Percentiles rank a stretch among this genome's conserved stretches.
phyloP scores from a whole-genome alignment of 768 basidiomycete species.

The Amanita thiersii region DNA sequence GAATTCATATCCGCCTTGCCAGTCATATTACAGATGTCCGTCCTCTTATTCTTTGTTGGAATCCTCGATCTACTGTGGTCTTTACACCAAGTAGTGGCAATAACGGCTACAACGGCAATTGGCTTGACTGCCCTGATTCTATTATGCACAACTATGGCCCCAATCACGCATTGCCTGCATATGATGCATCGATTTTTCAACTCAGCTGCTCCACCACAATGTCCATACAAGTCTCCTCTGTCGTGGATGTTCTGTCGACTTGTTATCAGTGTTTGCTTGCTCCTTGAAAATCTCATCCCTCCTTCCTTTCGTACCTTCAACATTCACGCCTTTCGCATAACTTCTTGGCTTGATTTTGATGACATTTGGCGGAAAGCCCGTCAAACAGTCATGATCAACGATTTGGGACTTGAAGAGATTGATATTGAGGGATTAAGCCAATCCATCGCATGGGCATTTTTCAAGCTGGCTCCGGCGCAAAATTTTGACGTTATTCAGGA shows the following conservation, averaged over 20 bases:
- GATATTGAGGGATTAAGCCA: no score
- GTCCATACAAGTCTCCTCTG: neutral
- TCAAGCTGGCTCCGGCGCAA: no score
- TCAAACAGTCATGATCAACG: no score
- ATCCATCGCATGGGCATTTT: no score
- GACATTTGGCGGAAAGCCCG: no score
- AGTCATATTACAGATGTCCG: conserved; percentile 10
- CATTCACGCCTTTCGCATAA: no score
- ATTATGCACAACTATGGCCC: conserved; percentile 10
- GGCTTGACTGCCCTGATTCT: conserved; percentile 10
- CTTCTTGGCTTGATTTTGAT: no score
- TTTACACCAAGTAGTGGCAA: conserved; percentile 7
- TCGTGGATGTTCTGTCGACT: neutral
- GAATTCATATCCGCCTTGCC: conserved; percentile 10
- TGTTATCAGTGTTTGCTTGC: no score
- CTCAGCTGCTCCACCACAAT: neutral
- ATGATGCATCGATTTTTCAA: neutral
- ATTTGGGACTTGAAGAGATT: no score
- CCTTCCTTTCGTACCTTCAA: no score
- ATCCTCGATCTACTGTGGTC: conserved; percentile 12
- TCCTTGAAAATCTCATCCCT: no score
- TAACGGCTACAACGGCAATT: conserved; percentile 4
- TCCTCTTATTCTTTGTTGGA: conserved; percentile 14
- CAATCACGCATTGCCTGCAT: conserved; percentile 8
- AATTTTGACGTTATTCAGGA: no score